Evolutionary conservation across 768 basidiomycete species (phyloP).

Genomic region (Amanita subjunquillea): DNA sequence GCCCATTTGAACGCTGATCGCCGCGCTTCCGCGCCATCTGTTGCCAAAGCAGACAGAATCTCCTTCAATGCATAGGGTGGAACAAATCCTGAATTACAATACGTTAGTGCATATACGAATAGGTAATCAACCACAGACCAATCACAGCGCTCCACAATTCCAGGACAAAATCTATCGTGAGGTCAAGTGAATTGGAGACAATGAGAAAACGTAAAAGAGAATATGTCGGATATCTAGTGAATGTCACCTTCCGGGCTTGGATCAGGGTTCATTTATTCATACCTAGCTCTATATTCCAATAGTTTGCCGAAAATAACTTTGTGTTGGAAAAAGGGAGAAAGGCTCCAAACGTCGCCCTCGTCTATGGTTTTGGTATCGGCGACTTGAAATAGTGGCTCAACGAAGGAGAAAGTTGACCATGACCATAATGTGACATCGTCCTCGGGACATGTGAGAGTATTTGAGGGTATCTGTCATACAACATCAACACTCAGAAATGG

Average conservation of each 20-base stretch:
- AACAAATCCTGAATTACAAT: slow-evolving; percentile 39
- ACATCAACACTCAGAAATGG: neutral
- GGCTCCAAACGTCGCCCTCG: slow-evolving; percentile 46
- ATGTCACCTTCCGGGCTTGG: neutral
- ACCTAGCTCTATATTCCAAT: slow-evolving; percentile 39
- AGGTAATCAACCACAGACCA: slow-evolving; percentile 20
- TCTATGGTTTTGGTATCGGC: slow-evolving; percentile 39
- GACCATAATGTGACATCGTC: slow-evolving; percentile 55
- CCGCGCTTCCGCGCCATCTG: slow-evolving; percentile 28
- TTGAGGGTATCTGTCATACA: slow-evolving; percentile 35
- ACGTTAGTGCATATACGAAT: neutral
- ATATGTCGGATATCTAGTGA: slow-evolving; percentile 37
- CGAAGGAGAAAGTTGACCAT: slow-evolving; percentile 56
- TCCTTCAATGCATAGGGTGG: slow-evolving; percentile 56
- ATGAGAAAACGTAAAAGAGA: slow-evolving; percentile 54
- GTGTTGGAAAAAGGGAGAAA: slow-evolving; percentile 61
- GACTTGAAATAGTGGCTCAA: slow-evolving; percentile 49
- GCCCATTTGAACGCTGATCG: slow-evolving; percentile 48
- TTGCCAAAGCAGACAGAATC: slow-evolving; percentile 41
- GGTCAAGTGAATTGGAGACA: slow-evolving; percentile 57
- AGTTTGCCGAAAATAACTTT: slow-evolving; percentile 59
- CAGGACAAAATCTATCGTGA: slow-evolving; percentile 47
- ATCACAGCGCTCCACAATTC: slow-evolving; percentile 52
- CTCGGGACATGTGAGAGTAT: slow-evolving; percentile 45
- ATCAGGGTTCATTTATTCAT: slow-evolving; percentile 7